These are phyloP conservation scores for Acanthamoeba sp. DNA, from an alignment of 208 protist genomes.

Conservation along the genomic window DNA sequence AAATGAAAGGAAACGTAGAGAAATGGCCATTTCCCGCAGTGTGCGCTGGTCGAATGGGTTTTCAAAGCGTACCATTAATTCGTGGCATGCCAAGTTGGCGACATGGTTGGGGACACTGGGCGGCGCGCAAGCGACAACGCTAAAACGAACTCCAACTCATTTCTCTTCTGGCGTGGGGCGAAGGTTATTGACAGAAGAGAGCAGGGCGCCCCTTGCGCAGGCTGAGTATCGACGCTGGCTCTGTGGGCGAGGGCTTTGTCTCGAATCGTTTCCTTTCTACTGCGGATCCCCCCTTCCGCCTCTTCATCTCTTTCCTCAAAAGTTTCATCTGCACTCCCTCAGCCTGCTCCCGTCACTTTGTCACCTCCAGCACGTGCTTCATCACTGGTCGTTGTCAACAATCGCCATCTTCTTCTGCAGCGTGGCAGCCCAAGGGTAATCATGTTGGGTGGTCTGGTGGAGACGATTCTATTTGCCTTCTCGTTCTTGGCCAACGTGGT, in stretches of 20 bases:
- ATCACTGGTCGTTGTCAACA: neutral
- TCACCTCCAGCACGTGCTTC: neutral
- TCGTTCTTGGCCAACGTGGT: slow-evolving; percentile 32
- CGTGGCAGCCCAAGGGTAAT: neutral
- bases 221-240: too few relatives aligned
- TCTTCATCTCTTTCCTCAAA: neutral
- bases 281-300: neutral
- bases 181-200: neutral
- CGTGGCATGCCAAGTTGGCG: too few relatives aligned
- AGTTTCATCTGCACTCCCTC: too few relatives aligned
- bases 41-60: too few relatives aligned
- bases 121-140: neutral
- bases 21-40: too few relatives aligned
- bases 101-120: neutral
- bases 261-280: neutral
- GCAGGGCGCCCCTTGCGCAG: neutral
- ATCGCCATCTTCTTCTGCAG: neutral
- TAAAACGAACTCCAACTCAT: neutral
- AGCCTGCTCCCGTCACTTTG: neutral
- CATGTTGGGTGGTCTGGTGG: neutral
- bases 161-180: neutral
- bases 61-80: too few relatives aligned
- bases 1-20: too few relatives aligned
- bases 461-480: neutral
- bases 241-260: too few relatives aligned